Base-by-base conservation (phyloP, 805 yeast species). In the Priceomyces melissophilus region DNA sequence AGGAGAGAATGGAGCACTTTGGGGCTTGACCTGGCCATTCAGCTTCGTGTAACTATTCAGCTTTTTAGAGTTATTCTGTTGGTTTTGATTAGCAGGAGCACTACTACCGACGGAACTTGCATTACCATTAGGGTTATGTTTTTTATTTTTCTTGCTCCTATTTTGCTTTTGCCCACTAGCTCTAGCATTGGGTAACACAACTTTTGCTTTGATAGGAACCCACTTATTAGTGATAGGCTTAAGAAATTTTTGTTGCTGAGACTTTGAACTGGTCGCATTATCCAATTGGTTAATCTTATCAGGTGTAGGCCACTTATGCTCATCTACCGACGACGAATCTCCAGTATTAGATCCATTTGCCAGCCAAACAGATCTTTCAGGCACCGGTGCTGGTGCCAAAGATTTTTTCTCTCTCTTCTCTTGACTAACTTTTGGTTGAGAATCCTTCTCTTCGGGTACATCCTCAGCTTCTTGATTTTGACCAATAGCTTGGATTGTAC, bases 371-470 rank as follows among this genome's bases (percentile, higher is more conserved):
- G 70, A 63, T 38, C 63, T 67, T 35, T 60, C 41, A 8, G 75
- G 75, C 39, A 69, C 73, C 1, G 75, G 75, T 8, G 75, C 75
- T 3, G 75, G 74, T 4, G 72, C 69, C 50, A 69, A 62, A 4
- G 53, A 41, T 42, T 66, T 67, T 52, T 63, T 64, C 36, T 55
- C 59, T 39, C 50, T 52, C 40, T 52, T 48, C 35, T 48, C 45
- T 23, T 35, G 43, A 30, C 46, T 42, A 32, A 42, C 44, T 10
- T 12, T 30, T 12, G 45, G 35, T 9, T 32, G 41, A 20, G 46
- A n/a, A 15, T 46, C 15, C 37, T 37, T 35, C 14, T 40, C 12
- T 14, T 32, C n/a, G 29, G 38, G 31, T 9, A 32, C 40, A 13
- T 38, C 32, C 6, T 30, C 28, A 25, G 17, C 40, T 23, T 10